Evolutionary conservation across 2,329 filamentous ascomycete genomes (phyloP).

Genomic region (Beauveria scarabaeidicola): DNA sequence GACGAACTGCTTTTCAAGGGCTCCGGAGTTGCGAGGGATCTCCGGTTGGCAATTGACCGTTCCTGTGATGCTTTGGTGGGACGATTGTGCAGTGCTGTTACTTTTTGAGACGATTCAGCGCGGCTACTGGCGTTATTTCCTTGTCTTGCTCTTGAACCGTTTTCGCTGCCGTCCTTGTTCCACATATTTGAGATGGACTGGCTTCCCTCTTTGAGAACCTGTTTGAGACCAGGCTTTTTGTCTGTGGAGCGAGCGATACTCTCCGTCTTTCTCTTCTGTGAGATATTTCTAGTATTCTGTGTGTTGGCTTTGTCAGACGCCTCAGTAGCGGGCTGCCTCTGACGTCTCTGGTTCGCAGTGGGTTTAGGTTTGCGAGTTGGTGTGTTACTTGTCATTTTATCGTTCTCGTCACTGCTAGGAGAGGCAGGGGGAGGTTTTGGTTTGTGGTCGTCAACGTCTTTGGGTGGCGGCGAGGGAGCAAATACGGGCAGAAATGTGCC

Average conservation of each 20-base stretch:
- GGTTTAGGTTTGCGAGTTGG: neutral
- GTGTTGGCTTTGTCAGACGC: conserved; percentile 18
- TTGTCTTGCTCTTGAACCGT: conserved; percentile 18
- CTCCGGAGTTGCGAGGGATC: conserved; percentile 18
- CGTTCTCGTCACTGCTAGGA: neutral
- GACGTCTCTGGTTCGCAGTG: conserved; percentile 39
- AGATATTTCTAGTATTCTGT: conserved; percentile 15
- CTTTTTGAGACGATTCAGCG: conserved; percentile 9
- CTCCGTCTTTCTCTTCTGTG: conserved; percentile 9
- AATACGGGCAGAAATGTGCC: conserved; percentile 3
- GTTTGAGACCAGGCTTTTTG: conserved; percentile 39
- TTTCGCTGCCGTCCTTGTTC: conserved; percentile 34
- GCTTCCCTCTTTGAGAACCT: conserved; percentile 42
- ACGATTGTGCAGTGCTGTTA: conserved; percentile 11
- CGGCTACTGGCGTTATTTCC: conserved; percentile 16
- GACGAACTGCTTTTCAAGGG: conserved; percentile 33
- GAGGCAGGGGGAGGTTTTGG: neutral
- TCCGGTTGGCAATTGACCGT: neutral
- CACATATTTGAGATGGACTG: conserved; percentile 40
- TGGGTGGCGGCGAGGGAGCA: neutral
- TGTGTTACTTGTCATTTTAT: neutral
- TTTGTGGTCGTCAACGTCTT: neutral
- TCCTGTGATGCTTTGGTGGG: conserved; percentile 8
- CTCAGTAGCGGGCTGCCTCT: conserved; percentile 17
- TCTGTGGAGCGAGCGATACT: conserved; percentile 21